Evolutionary conservation across 768 basidiomycete species (phyloP), one percentile per base, ranked within the genome.

Genomic region (Leccinum ochraceum): DNA sequence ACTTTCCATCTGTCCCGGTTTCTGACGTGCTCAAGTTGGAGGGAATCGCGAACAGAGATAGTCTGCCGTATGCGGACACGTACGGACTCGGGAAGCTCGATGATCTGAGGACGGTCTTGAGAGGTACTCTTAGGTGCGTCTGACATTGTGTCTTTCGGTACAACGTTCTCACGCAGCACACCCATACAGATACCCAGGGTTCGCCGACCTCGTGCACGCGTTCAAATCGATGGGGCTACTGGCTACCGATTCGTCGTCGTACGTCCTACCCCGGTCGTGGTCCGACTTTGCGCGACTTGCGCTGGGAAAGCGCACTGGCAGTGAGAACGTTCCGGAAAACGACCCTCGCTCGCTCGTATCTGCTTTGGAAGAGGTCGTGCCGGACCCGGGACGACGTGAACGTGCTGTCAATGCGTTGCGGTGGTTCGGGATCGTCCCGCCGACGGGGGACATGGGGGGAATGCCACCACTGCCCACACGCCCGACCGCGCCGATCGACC

Each of bases 21-120:
- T 82, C 85, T 17, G 74, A 79, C 11, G 81, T 84, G 3, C 78
- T 92, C 48, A 78, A 76, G 52, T 75, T 96, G 16, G 94, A 98
- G 67, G 95, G 95, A 0, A 73, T 96, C 2, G 86, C 95, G 22
- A 98, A 98, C 71, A 78, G 94, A 30, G 83, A 95, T 69, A 92
- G 90, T 64, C 67, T 95, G 7, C 74, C 80, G 0, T 97, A 98
- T 67, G 80, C 80, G 0, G 73, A 79, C 6, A 81, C 82, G 3
- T 97, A 97, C 72, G 77, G 79, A 0, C 76, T 94, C 3, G 79
- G 78, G 1, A 54, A 67, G 16, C 62, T 77, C 6, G 67, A 77
- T 0, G 71, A 70, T 6, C 65, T 90, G 59, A 78, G 82, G 54
- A 89, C 92, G 1, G 76, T 95, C 54, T 74, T 97, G 66, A 81